Evolutionary conservation across 2,329 filamentous ascomycete genomes (phyloP).

Genomic region (Nemania diffusa): DNA sequence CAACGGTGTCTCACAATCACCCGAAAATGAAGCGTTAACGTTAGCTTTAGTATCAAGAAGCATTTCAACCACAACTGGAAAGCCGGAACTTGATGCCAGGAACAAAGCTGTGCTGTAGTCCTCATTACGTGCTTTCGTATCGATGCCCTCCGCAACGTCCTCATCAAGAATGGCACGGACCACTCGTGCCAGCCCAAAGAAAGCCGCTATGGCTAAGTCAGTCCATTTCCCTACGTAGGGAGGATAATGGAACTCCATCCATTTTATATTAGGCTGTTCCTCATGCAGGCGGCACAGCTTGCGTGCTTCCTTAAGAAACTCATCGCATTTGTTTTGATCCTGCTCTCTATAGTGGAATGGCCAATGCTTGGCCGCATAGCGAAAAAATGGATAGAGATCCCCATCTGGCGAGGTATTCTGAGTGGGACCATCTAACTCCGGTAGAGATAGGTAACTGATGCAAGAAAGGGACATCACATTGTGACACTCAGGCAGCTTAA

Average conservation of each 20-base stretch:
- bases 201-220: background rate
- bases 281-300: background rate
- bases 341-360: conserved; percentile 7
- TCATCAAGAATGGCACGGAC: conserved; percentile 3
- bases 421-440: background rate
- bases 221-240: background rate
- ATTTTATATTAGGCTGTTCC: background rate
- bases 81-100: background rate
- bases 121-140: too few species aligned
- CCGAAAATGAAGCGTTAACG: background rate
- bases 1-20: too few species aligned
- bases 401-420: background rate
- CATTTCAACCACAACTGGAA: background rate
- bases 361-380: background rate
- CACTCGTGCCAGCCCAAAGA: background rate
- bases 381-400: background rate
- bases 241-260: background rate
- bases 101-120: background rate
- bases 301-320: conserved; percentile 5
- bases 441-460: background rate
- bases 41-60: background rate
- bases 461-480: background rate
- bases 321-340: background rate
- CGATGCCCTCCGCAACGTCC: too few species aligned
- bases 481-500: conserved; percentile 10